These are phyloP conservation scores for Dactylella cylindrospora DNA, from an alignment of 2,329 filamentous ascomycete species.

Conservation along the genomic window DNA sequence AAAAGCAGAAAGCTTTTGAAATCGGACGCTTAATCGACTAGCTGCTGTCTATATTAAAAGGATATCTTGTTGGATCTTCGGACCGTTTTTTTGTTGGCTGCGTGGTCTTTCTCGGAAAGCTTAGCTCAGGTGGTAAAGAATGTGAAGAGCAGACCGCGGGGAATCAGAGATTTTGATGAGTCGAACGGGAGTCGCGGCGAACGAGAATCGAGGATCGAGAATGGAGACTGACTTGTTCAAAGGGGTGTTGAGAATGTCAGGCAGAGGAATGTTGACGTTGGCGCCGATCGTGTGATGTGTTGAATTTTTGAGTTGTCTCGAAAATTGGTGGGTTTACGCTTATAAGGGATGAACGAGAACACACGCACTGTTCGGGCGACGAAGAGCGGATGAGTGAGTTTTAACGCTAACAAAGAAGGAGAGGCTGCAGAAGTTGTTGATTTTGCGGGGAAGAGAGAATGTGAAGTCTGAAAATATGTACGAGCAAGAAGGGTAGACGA, in stretches of 20 bases:
- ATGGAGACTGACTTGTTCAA: conserved; percentile 22
- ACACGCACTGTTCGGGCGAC: too few species aligned
- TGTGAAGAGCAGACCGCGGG: background rate
- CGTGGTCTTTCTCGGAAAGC: conserved; percentile 1
- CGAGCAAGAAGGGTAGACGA: conserved; percentile 54
- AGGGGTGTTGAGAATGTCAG: conserved; percentile 16
- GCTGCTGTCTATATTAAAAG: background rate
- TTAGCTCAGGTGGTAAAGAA: background rate
- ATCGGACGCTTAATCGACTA: too few species aligned
- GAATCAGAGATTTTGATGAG: background rate
- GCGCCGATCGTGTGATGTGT: conserved; percentile 7
- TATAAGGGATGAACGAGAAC: conserved; percentile 22
- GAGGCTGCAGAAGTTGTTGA: conserved; percentile 47
- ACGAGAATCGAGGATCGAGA: conserved; percentile 4
- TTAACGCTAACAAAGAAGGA: conserved; percentile 44
- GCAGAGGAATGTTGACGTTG: conserved; percentile 42
- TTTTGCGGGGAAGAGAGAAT: conserved; percentile 43
- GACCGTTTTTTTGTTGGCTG: conserved; percentile 1
- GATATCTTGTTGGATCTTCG: background rate
- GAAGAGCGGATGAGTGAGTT: conserved; percentile 49
- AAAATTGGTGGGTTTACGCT: conserved; percentile 6
- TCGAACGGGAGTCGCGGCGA: background rate
- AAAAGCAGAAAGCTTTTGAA: background rate
- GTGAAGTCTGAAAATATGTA: conserved; percentile 50
- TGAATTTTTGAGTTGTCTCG: conserved; percentile 2